These are phyloP conservation scores for Thinopyrum obtusiflorum DNA, from an alignment of 202 grass and related monocot species.

Conservation along the genomic window DNA sequence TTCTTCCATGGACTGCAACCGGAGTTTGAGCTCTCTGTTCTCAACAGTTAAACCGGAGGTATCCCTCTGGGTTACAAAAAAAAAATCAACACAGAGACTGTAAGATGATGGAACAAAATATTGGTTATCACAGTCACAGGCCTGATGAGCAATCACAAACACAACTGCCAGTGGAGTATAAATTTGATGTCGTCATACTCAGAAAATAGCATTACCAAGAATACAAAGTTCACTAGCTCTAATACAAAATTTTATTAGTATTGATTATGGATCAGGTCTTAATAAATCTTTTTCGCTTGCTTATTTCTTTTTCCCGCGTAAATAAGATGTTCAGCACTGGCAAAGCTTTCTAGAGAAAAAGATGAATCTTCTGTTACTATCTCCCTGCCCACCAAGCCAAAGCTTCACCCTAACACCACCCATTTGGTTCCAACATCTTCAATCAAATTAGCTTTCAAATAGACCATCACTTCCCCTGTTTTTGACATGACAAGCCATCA, in stretches of 20 bases:
- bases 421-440: slow-evolving; percentile 35
- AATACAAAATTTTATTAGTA: not conserved
- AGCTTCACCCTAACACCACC: slow-evolving; percentile 32
- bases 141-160: not conserved
- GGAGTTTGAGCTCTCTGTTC: slow-evolving; percentile 93
- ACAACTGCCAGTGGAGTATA: not conserved
- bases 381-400: slow-evolving; percentile 11
- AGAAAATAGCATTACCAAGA: not conserved
- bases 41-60: slow-evolving; percentile 78
- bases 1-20: slow-evolving; percentile 89
- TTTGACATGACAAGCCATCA: slow-evolving; percentile 33
- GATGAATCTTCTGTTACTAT: slow-evolving; percentile 9
- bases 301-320: not conserved
- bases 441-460: slow-evolving; percentile 38
- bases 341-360: slow-evolving; percentile 10
- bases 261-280: slow-evolving; percentile 14
- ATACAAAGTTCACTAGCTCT: not conserved
- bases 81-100: slow-evolving; percentile 31
- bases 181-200: not conserved
- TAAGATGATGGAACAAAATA: not conserved
- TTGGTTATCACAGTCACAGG: not conserved
- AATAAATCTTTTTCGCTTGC: not conserved
- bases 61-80: slow-evolving; percentile 68
- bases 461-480: slow-evolving; percentile 15
- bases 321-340: not conserved